Base-by-base conservation (phyloP, 176 grass and related monocot genomes). In the Tillandsia leiboldiana region DNA sequence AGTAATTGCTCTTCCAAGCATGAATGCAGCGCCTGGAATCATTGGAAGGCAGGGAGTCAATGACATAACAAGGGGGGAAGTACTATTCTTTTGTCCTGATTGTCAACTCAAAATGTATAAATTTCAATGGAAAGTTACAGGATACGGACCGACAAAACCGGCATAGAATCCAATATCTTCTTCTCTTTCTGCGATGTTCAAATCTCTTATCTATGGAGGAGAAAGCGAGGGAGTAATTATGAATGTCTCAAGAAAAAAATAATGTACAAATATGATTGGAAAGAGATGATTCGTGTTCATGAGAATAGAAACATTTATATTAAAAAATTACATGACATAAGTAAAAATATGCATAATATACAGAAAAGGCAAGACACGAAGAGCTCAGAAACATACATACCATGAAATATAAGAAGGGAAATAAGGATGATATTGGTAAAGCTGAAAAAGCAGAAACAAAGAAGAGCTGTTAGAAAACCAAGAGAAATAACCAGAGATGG, bases 161-260 rank as follows among this genome's bases (percentile, higher is more conserved):
- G 89, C 93, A 77, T 97, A 97, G 75, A 97, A 97, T 69, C 93
- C 93, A 27, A 97, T 97, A 77, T 92, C 93, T 85, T 97, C 93
- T 76, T 90, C 91, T 74, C 63, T 81, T 90, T 97, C 72, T 14
- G 93, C 86, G 72, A 97, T 49, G 50, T 85, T 57, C 79, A 97
- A 81, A 24, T 97, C 93, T 82, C 93, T 90, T 73, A 97, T 87
- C 93, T 97, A 54, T 78, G 26, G 48, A 77, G 49, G 9, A 58
- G 63, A 68, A 64, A 65, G 52, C 63, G 26, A 71, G 4, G 17
- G 15, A 4, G 58, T 65, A 78, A 11, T 47, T 13, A 50, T 28
- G 18, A 72, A 68, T 57, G 63, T 24, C 26, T 50, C 8, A 22
- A 29, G 51, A 71, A 24, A 18, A 54, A 8, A 64, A 48, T 67